phyloP scores from a whole-genome alignment of 345 rosid species.

The Pugionium dolabratum region DNA sequence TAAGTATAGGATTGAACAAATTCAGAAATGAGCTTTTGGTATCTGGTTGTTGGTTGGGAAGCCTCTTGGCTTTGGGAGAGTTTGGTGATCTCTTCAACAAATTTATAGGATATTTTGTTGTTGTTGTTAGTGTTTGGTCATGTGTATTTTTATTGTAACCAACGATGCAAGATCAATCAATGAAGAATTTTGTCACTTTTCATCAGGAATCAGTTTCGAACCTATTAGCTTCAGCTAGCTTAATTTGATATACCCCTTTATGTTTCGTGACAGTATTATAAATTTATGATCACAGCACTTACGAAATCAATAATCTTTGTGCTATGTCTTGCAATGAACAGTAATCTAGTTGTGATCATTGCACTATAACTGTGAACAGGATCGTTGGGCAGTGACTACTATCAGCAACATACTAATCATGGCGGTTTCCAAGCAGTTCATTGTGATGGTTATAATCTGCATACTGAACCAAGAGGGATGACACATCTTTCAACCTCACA shows the following conservation, averaged over 20 bases:
- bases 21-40: not conserved
- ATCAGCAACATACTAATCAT: conserved; percentile 49
- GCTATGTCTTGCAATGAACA: not conserved
- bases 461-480: conserved; percentile 45
- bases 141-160: not conserved
- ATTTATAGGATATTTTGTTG: not conserved
- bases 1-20: not conserved
- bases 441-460: conserved; percentile 34
- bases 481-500: conserved; percentile 45
- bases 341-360: conserved; percentile 18
- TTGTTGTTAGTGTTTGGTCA: not conserved
- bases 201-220: not conserved
- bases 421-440: conserved; percentile 49
- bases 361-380: conserved; percentile 47
- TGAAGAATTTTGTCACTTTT: not conserved
- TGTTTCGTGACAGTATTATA: not conserved
- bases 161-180: not conserved
- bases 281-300: not conserved
- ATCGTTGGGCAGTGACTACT: conserved; percentile 40
- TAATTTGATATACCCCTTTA: not conserved
- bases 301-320: not conserved
- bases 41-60: not conserved
- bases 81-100: not conserved
- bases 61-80: conserved; percentile 1
- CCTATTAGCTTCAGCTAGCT: conserved; percentile 15